phyloP scores from a whole-genome alignment of 2,329 filamentous ascomycete species.

The Elsinoe perseae region DNA sequence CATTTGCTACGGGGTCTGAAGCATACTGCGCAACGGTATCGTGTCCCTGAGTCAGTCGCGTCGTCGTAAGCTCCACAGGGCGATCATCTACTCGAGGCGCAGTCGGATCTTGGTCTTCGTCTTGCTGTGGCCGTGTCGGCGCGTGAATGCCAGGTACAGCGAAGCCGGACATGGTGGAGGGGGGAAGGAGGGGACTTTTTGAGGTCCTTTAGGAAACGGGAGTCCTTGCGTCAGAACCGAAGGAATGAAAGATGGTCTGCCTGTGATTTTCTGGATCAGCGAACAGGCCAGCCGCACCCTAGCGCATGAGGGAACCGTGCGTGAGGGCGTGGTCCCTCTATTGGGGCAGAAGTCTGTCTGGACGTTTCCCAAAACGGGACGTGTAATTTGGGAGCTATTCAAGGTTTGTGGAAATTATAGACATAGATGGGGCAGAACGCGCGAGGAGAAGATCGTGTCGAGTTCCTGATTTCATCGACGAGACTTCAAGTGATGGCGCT shows the following conservation, averaged over 20 bases:
- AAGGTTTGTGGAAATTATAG: constrained; percentile 7
- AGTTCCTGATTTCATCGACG: too few species aligned
- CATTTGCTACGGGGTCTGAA: constrained; percentile 1
- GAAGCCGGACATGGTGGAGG: constrained; percentile 7
- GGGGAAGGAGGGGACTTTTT: not conserved
- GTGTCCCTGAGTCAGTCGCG: constrained; percentile 5
- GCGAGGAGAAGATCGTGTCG: not conserved
- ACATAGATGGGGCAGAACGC: not conserved
- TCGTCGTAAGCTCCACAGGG: constrained; percentile 12
- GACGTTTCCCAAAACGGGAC: constrained; percentile 8
- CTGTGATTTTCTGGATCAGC: constrained; percentile 5
- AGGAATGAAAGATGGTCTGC: constrained; percentile 3
- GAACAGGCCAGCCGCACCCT: constrained; percentile 7
- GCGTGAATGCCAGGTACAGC: not conserved
- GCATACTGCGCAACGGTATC: not conserved
- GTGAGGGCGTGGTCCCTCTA: constrained; percentile 12
- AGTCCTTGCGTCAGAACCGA: constrained; percentile 13
- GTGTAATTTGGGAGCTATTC: not conserved
- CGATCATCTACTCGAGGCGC: not conserved
- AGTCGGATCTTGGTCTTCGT: not conserved
- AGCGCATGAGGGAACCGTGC: constrained; percentile 11
- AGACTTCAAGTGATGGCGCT: not conserved
- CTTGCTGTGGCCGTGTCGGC: not conserved
- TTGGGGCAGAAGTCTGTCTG: constrained; percentile 3
- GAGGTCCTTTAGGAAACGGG: not conserved